phyloP scores from a whole-genome alignment of 352 stramenopile genomes.

The Pythium sukuiense region DNA sequence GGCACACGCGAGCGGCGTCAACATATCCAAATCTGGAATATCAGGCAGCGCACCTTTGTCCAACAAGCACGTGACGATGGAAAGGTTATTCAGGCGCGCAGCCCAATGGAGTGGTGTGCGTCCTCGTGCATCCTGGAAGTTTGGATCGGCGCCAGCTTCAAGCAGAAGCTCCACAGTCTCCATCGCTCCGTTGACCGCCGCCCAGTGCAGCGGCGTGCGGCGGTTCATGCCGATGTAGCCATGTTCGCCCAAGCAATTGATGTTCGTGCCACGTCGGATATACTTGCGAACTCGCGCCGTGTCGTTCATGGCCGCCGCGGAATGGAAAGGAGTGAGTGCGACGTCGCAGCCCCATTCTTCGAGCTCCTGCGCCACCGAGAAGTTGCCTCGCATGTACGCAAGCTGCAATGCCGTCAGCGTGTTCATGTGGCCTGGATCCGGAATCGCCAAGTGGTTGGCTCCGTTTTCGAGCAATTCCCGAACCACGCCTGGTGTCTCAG shows the following conservation, averaged over 20 bases:
- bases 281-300: slow-evolving; percentile 57
- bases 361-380: slow-evolving; percentile 68
- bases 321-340: slow-evolving; percentile 76
- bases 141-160: slow-evolving; percentile 59
- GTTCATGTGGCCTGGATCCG: slow-evolving; percentile 80
- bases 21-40: slow-evolving; percentile 53
- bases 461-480: slow-evolving; percentile 61
- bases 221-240: slow-evolving; percentile 80
- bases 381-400: slow-evolving; percentile 77
- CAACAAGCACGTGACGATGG: slow-evolving; percentile 55
- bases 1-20: slow-evolving; percentile 74
- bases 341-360: slow-evolving; percentile 83
- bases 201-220: slow-evolving; percentile 80
- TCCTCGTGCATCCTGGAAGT: slow-evolving; percentile 74
- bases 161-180: slow-evolving; percentile 69
- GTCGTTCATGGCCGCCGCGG: slow-evolving; percentile 61
- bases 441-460: slow-evolving; percentile 63
- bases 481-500: slow-evolving; percentile 65
- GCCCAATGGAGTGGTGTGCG: slow-evolving; percentile 81
- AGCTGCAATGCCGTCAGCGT: slow-evolving; percentile 77
- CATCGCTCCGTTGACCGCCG: slow-evolving; percentile 57
- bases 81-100: slow-evolving; percentile 54
- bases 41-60: slow-evolving; percentile 39
- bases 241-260: slow-evolving; percentile 77
- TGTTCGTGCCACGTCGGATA: slow-evolving; percentile 51